Conservation (phyloP, 352 stramenopile genomes). For the Phytophthora meadii region DNA sequence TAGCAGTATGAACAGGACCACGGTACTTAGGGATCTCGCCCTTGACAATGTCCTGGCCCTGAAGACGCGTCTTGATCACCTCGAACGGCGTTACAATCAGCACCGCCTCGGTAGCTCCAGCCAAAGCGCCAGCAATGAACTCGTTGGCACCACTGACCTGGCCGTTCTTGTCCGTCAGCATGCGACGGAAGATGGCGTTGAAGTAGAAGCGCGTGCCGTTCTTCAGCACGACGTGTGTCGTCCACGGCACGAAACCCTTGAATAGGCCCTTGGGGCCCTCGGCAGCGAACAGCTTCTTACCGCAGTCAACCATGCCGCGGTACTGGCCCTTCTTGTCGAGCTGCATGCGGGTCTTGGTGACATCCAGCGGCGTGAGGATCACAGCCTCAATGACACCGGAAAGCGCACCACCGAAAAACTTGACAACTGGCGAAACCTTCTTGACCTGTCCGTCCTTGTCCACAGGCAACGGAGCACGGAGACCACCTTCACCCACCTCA, state of each 20-base stretch:
- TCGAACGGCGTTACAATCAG: constrained; percentile 98
- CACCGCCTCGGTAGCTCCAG: constrained; percentile 95
- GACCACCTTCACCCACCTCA: constrained; percentile 77
- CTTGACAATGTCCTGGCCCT: constrained; percentile 91
- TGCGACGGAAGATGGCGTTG: constrained; percentile 84
- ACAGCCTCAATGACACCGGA: constrained; percentile 87
- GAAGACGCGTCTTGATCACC: constrained; percentile 98
- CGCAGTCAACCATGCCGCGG: constrained; percentile 86
- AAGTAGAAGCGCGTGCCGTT: constrained; percentile 93
- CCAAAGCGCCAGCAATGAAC: constrained; percentile 91
- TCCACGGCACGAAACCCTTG: constrained; percentile 91
- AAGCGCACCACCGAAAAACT: constrained; percentile 86
- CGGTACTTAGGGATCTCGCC: constrained; percentile 87
- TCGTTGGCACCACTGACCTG: constrained; percentile 84
- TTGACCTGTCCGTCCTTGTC: constrained; percentile 52
- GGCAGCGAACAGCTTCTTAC: constrained; percentile 78
- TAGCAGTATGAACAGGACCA: constrained; percentile 91
- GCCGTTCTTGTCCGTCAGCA: constrained; percentile 79
- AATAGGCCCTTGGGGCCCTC: constrained; percentile 84
- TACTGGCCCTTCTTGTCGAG: constrained; percentile 89
- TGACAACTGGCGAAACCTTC: constrained; percentile 76
- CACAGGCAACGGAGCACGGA: constrained; percentile 63
- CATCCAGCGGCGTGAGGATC: constrained; percentile 88
- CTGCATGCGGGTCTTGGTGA: constrained; percentile 91
- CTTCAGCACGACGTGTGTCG: constrained; percentile 87